Evolutionary conservation across 345 rosid species (phyloP).

Genomic region (Brassica incana): DNA sequence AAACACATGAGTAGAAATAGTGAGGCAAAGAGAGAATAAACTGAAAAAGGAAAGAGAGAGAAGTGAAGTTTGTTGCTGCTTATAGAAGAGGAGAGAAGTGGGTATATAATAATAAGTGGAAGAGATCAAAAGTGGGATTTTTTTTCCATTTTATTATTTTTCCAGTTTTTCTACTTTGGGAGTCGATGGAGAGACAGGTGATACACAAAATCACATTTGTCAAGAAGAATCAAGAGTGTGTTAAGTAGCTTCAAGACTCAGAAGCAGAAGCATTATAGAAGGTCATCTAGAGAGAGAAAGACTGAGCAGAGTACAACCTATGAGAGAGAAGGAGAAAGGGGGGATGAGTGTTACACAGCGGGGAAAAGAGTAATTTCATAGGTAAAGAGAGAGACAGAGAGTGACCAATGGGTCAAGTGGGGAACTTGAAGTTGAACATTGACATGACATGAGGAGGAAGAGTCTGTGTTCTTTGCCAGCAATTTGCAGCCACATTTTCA

Average conservation of each 20-base stretch:
- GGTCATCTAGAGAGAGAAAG: slow-evolving; percentile 27
- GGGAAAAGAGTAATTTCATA: slow-evolving; percentile 42
- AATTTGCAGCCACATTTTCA: slow-evolving; percentile 21
- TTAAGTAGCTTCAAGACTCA: slow-evolving; percentile 22
- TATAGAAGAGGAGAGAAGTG: slow-evolving; percentile 11
- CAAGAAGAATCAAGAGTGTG: slow-evolving; percentile 20
- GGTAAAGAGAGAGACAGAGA: slow-evolving; percentile 24
- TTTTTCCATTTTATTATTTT: background rate
- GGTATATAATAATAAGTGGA: slow-evolving; percentile 24
- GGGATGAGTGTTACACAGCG: slow-evolving; percentile 55
- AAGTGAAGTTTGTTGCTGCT: slow-evolving; percentile 20
- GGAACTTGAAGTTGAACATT: slow-evolving; percentile 42
- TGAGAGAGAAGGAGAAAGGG: slow-evolving; percentile 37
- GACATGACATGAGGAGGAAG: slow-evolving; percentile 41
- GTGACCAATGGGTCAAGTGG: slow-evolving; percentile 42
- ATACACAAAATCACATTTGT: slow-evolving; percentile 21
- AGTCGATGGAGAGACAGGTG: slow-evolving; percentile 26
- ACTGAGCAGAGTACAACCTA: slow-evolving; percentile 22
- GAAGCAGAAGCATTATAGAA: slow-evolving; percentile 12
- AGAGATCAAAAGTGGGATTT: slow-evolving; percentile 31
- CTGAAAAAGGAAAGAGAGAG: background rate
- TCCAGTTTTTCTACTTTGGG: slow-evolving; percentile 37
- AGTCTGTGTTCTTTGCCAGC: slow-evolving; percentile 38
- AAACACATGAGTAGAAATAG: slow-evolving; percentile 31
- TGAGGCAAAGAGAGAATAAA: slow-evolving; percentile 37